A percentile compares a stretch with the other conserved stretches of the same genome.
These are phyloP conservation scores for Kodamaea nitidulidarum DNA, from an alignment of 805 yeast species.

Conservation along the genomic window DNA sequence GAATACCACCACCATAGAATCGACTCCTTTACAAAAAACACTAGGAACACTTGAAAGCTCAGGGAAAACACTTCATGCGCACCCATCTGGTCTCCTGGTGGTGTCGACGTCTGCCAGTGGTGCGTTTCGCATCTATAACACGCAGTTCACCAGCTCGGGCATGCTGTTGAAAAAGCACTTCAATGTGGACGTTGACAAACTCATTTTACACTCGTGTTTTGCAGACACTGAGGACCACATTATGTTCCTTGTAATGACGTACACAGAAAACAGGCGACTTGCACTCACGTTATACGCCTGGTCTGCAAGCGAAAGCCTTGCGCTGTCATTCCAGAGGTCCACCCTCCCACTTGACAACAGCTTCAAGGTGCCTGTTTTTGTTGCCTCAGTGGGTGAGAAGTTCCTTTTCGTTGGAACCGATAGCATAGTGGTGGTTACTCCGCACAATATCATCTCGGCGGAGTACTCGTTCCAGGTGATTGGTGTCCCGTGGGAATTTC, in stretches of 20 bases:
- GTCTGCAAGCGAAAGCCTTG: slow-evolving; percentile 33
- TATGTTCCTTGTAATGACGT: slow-evolving; percentile 31
- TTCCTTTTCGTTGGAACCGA: slow-evolving; percentile 38
- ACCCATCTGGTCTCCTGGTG: slow-evolving; percentile 35
- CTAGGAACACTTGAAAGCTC: slow-evolving; percentile 16
- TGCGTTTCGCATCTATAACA: slow-evolving; percentile 35
- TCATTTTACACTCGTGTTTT: slow-evolving; percentile 40
- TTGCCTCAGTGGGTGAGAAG: slow-evolving; percentile 35
- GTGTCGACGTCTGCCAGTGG: slow-evolving; percentile 36
- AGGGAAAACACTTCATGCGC: slow-evolving; percentile 31
- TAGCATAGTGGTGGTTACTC: slow-evolving; percentile 31
- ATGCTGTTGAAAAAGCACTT: slow-evolving; percentile 33
- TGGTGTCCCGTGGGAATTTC: slow-evolving; percentile 29
- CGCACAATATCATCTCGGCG: slow-evolving; percentile 47
- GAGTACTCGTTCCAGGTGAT: slow-evolving; percentile 31
- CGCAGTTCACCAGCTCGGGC: slow-evolving; percentile 35
- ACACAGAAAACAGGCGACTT: slow-evolving; percentile 36
- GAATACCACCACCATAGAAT: slow-evolving; percentile 14
- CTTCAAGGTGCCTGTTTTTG: slow-evolving; percentile 41
- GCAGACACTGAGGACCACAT: slow-evolving; percentile 29
- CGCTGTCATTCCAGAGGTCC: slow-evolving; percentile 29
- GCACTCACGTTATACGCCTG: slow-evolving; percentile 38
- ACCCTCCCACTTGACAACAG: slow-evolving; percentile 37
- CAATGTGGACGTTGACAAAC: slow-evolving; percentile 40
- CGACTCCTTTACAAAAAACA: not conserved